Percentiles rank a stretch among this genome's conserved stretches.
These are phyloP conservation scores for Diaporthe sp. DNA, from an alignment of 2,329 filamentous ascomycete species.

Conservation along the genomic window DNA sequence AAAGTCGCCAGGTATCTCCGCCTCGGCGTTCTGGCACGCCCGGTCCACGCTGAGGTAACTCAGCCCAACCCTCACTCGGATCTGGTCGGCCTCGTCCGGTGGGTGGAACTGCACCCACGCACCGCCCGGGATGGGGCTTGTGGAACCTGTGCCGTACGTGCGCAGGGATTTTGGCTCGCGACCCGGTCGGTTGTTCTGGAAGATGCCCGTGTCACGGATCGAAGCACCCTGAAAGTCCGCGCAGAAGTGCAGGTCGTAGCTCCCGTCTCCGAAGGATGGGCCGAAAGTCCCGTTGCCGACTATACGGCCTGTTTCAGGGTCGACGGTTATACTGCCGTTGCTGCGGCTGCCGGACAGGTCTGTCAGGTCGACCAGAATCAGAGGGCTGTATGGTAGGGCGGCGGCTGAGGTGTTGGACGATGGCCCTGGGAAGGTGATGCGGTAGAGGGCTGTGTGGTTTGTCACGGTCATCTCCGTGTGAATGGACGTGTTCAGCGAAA, in stretches of 20 bases:
- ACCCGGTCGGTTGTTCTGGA: slow-evolving; percentile 64
- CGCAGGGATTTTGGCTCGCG: slow-evolving; percentile 50
- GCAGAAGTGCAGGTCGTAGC: slow-evolving; percentile 64
- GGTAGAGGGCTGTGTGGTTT: slow-evolving; percentile 65
- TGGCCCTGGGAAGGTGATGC: slow-evolving; percentile 60
- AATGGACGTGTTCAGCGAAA: slow-evolving; percentile 62
- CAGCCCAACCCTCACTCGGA: slow-evolving; percentile 36
- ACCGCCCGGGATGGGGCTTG: slow-evolving; percentile 40
- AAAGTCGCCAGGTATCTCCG: slow-evolving; percentile 66
- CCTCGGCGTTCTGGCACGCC: slow-evolving; percentile 38
- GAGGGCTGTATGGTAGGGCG: slow-evolving; percentile 56
- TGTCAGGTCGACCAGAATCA: slow-evolving; percentile 65
- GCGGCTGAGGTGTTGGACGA: slow-evolving; percentile 42
- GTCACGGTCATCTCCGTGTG: slow-evolving; percentile 65
- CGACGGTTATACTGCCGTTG: slow-evolving; percentile 63
- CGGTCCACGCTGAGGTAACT: slow-evolving; percentile 35
- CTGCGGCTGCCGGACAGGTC: slow-evolving; percentile 63
- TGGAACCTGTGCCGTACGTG: slow-evolving; percentile 40
- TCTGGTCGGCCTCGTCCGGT: slow-evolving; percentile 37
- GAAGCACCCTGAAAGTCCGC: slow-evolving; percentile 60
- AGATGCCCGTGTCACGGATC: slow-evolving; percentile 65
- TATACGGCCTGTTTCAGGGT: slow-evolving; percentile 61
- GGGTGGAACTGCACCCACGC: slow-evolving; percentile 42
- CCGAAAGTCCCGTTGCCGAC: slow-evolving; percentile 63
- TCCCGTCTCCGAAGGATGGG: slow-evolving; percentile 65